These are phyloP conservation scores for Oxyria digyna DNA, from an alignment of 148 eudicot genomes.

Conservation along the genomic window DNA sequence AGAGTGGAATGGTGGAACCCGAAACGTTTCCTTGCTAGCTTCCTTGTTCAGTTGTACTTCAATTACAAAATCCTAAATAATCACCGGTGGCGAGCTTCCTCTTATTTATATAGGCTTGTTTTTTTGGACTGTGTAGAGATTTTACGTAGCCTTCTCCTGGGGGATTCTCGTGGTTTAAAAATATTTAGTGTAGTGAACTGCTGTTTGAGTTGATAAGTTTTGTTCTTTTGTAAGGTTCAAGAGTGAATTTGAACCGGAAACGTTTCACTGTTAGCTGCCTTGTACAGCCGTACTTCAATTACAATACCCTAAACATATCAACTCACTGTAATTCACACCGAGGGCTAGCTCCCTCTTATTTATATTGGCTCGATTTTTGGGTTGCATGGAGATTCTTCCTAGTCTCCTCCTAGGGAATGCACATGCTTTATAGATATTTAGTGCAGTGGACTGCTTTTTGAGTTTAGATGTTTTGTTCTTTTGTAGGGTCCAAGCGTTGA, in stretches of 20 bases:
- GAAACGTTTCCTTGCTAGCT: too few species aligned
- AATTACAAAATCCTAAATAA: too few species aligned
- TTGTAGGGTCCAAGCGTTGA: slow-evolving; percentile 77
- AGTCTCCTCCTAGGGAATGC: not conserved
- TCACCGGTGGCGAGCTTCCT: too few species aligned
- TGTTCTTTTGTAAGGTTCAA: slow-evolving; percentile 44
- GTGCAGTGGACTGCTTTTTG: not conserved
- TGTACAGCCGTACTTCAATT: too few species aligned
- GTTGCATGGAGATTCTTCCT: not conserved
- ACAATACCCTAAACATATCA: too few species aligned
- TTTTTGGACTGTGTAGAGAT: not conserved
- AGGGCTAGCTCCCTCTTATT: too few species aligned
- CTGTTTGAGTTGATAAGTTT: not conserved
- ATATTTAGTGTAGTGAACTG: not conserved
- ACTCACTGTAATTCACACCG: too few species aligned
- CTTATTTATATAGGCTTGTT: too few species aligned
- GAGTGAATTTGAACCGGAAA: too few species aligned
- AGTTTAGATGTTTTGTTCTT: not conserved
- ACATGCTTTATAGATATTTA: not conserved
- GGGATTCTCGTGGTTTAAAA: not conserved
- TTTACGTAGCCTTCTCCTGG: not conserved
- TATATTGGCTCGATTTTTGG: not conserved
- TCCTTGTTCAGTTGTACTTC: too few species aligned
- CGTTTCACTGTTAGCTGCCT: too few species aligned
- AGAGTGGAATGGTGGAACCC: too few species aligned